phyloP scores from a whole-genome alignment of 805 yeast species.

The Yamadazyma laniorum region DNA sequence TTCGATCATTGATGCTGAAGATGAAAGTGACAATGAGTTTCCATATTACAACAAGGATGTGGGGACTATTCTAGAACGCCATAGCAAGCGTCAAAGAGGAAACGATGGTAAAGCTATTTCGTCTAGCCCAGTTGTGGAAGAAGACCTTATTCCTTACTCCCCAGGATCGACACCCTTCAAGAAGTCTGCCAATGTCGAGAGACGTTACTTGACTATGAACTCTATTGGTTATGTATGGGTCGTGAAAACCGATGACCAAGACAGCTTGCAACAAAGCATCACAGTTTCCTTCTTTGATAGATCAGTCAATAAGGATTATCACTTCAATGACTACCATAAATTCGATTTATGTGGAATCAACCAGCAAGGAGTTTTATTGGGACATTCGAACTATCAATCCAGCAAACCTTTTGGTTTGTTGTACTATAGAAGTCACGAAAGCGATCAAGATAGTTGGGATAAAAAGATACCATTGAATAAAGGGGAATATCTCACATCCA shows the following conservation, averaged over 20 bases:
- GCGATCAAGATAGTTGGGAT: conserved; percentile 70
- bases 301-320: conserved; percentile 72
- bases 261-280: conserved; percentile 51
- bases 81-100: conserved; percentile 24
- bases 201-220: conserved; percentile 80
- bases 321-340: conserved; percentile 71
- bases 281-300: conserved; percentile 87
- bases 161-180: conserved; percentile 77
- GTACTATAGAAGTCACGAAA: conserved; percentile 67
- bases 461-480: conserved; percentile 49
- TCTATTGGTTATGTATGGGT: conserved; percentile 80
- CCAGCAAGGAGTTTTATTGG: conserved; percentile 64
- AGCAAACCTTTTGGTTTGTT: conserved; percentile 28
- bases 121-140: not conserved
- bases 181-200: conserved; percentile 36
- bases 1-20: conserved; percentile 54
- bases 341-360: conserved; percentile 77
- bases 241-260: conserved; percentile 40
- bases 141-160: conserved; percentile 61
- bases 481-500: conserved; percentile 62
- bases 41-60: conserved; percentile 26
- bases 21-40: conserved; percentile 21
- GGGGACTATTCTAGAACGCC: conserved; percentile 15
- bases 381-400: conserved; percentile 28
- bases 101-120: conserved; percentile 4